Percentiles rank a stretch among this genome's conserved stretches.
phyloP scores from a whole-genome alignment of 1,284 basidiomycete species.

The Neotropicomus parvogracilis region DNA sequence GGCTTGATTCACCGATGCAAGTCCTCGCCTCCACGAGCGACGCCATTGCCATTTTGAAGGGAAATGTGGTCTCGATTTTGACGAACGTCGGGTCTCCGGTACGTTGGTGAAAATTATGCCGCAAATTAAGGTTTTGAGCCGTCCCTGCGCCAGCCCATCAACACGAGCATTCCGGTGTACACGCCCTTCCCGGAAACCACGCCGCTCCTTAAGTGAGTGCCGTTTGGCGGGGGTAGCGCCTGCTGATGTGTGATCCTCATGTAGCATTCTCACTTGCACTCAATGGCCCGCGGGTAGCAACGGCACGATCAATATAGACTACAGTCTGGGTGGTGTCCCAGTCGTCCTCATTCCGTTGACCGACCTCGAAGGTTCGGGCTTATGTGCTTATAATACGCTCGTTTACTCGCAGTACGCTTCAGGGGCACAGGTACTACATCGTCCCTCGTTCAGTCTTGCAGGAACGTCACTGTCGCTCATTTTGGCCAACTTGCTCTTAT shows the following conservation, averaged over 20 bases:
- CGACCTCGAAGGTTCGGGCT: slow-evolving; percentile 38
- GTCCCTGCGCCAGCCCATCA: slow-evolving; percentile 44
- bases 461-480: slow-evolving; percentile 10
- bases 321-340: slow-evolving; percentile 56
- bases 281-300: slow-evolving; percentile 65
- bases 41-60: slow-evolving; percentile 71
- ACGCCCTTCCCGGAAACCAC: slow-evolving; percentile 48
- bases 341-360: slow-evolving; percentile 48
- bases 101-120: slow-evolving; percentile 19
- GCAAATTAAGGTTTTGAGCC: background rate
- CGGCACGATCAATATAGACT: slow-evolving; percentile 55
- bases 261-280: slow-evolving; percentile 56
- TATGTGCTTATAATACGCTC: slow-evolving; percentile 33
- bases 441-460: background rate
- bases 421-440: background rate
- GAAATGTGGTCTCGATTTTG: slow-evolving; percentile 62
- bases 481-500: slow-evolving; percentile 10
- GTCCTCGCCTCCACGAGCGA: slow-evolving; percentile 56
- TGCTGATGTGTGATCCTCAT: slow-evolving; percentile 5
- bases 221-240: background rate
- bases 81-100: slow-evolving; percentile 79
- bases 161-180: slow-evolving; percentile 51
- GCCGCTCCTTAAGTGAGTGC: slow-evolving; percentile 53
- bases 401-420: slow-evolving; percentile 8
- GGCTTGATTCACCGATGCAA: slow-evolving; percentile 54